Conservation (phyloP, 2,329 filamentous ascomycete genomes). For the Microascus cirrosus region DNA sequence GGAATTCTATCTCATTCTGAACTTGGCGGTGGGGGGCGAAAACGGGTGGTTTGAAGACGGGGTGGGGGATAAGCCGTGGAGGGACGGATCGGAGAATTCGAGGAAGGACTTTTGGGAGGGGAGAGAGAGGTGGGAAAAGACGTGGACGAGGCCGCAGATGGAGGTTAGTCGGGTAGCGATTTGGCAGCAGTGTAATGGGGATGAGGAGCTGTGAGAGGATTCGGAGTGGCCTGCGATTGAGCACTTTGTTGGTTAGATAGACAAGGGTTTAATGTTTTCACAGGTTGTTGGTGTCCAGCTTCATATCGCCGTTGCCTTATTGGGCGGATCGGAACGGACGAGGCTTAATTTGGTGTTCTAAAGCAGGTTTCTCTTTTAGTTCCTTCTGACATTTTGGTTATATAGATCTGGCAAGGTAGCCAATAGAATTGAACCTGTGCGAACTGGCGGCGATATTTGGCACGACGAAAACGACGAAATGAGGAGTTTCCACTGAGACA, state of each 20-base stretch:
- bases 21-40: constrained; percentile 64
- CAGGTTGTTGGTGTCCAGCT: too few species aligned
- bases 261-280: neutral
- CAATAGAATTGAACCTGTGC: too few species aligned
- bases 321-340: too few species aligned
- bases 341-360: too few species aligned
- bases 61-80: constrained; percentile 62
- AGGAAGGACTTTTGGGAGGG: constrained; percentile 68
- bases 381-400: too few species aligned
- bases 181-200: constrained; percentile 56
- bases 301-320: too few species aligned
- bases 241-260: neutral
- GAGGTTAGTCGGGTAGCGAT: constrained; percentile 60
- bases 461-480: too few species aligned
- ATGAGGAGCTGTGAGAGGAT: constrained; percentile 40
- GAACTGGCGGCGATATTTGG: too few species aligned
- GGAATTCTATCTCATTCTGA: constrained; percentile 65
- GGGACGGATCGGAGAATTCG: constrained; percentile 55
- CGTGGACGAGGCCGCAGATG: constrained; percentile 60
- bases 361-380: too few species aligned
- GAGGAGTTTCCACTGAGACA: too few species aligned
- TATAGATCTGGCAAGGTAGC: too few species aligned
- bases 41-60: constrained; percentile 78
- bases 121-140: constrained; percentile 53
- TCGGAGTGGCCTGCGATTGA: constrained; percentile 14